Percentiles rank a stretch among this genome's conserved stretches.
Evolutionary conservation across 306 rosid genomes (phyloP).

Genomic region (Quercus rubra): DNA sequence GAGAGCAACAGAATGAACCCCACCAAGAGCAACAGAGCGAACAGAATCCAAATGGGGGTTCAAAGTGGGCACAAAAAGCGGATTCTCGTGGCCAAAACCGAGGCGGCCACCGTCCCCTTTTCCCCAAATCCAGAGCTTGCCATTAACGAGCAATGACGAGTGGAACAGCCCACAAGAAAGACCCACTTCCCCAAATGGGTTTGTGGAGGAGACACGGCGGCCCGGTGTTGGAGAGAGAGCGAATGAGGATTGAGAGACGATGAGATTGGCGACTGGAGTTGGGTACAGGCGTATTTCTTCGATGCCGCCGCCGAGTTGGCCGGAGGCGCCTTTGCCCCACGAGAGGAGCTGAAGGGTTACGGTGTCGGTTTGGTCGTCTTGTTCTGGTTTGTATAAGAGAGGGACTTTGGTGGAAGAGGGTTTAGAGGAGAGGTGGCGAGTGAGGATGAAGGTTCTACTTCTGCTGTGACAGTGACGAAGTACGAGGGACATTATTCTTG

Average conservation of each 20-base stretch:
- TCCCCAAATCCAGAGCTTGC: conserved; percentile 86
- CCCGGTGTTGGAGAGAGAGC: conserved; percentile 57
- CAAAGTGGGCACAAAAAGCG: conserved; percentile 66
- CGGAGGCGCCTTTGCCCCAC: conserved; percentile 95
- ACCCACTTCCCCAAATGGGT: conserved; percentile 44
- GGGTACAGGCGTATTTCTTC: conserved; percentile 91
- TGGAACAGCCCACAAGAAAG: conserved; percentile 93
- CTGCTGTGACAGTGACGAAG: conserved; percentile 23
- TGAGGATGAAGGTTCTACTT: conserved; percentile 7
- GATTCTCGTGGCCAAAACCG: conserved; percentile 80
- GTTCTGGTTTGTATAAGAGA: conserved; percentile 49
- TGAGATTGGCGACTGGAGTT: conserved; percentile 64
- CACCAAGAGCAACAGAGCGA: conserved; percentile 66
- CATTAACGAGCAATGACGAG: conserved; percentile 63
- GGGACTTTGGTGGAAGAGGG: conserved; percentile 41
- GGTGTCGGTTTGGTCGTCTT: conserved; percentile 14
- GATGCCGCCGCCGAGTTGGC: conserved; percentile 92
- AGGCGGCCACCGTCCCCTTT: conserved; percentile 94
- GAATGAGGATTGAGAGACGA: conserved; percentile 54
- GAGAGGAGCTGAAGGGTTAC: conserved; percentile 67
- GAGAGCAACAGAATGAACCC: conserved; percentile 74
- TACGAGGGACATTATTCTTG: background rate
- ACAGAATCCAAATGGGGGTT: conserved; percentile 62
- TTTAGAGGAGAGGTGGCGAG: conserved; percentile 26
- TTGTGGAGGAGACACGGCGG: background rate